A percentile compares a stretch with the other conserved stretches of the same genome.
These are phyloP conservation scores for Madurella mycetomatis DNA, from an alignment of 2,329 filamentous ascomycete species.

Conservation along the genomic window DNA sequence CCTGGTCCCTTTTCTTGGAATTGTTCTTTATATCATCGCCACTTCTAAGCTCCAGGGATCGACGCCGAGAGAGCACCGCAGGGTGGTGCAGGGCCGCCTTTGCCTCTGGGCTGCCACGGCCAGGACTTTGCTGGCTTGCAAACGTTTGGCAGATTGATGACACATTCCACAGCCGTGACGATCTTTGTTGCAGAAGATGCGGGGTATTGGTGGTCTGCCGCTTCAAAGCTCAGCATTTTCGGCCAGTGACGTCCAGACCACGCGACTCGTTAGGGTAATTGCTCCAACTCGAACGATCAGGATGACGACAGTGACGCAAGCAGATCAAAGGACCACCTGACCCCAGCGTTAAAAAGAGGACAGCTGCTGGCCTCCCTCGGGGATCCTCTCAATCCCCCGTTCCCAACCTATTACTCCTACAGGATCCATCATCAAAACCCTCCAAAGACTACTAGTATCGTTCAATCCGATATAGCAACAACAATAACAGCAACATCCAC, in stretches of 20 bases:
- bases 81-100: no score
- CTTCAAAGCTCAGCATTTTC: background rate
- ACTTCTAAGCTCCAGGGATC: no score
- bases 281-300: conserved; percentile 10
- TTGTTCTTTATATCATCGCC: no score
- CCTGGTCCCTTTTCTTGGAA: no score
- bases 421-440: background rate
- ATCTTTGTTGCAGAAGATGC: background rate
- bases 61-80: no score
- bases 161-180: background rate
- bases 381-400: background rate
- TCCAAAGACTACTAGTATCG: background rate
- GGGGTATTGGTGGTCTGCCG: conserved; percentile 2
- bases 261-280: background rate
- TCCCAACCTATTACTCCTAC: background rate
- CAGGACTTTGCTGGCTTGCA: no score
- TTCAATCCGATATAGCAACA: background rate
- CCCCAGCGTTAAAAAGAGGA: background rate
- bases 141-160: no score
- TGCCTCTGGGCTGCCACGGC: no score
- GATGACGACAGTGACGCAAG: conserved; percentile 18
- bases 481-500: no score
- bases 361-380: background rate
- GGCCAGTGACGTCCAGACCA: conserved; percentile 6
- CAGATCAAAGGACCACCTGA: conserved; percentile 2